Percentiles rank a stretch among this genome's conserved stretches.
phyloP scores from a whole-genome alignment of 495 filamentous ascomycete genomes.

The Hypoxylon crocopeplum region DNA sequence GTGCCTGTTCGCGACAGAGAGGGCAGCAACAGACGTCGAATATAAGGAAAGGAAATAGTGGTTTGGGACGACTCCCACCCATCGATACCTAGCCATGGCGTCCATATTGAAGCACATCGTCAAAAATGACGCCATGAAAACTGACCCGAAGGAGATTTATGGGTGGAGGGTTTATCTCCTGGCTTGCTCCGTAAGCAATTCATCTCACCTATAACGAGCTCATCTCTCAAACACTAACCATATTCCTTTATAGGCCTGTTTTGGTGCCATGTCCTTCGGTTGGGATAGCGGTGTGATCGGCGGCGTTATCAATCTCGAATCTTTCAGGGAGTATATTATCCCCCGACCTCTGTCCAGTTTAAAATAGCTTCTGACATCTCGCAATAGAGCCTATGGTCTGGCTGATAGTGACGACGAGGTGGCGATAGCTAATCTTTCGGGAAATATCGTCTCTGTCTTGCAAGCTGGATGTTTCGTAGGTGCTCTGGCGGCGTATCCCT shows the following conservation, averaged over 20 bases:
- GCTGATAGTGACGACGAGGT: constrained; percentile 29
- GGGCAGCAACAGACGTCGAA: constrained; percentile 2
- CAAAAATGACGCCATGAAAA: constrained; percentile 80
- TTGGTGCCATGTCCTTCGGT: constrained; percentile 77
- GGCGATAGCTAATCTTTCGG: constrained; percentile 46
- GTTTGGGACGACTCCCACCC: constrained; percentile 20
- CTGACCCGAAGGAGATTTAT: constrained; percentile 77
- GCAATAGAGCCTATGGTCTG: constrained; percentile 50
- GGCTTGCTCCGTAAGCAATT: constrained; percentile 66
- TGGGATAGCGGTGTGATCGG: constrained; percentile 72
- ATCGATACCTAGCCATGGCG: constrained; percentile 33
- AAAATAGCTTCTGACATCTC: constrained; percentile 34
- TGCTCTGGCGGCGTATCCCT: constrained; percentile 57
- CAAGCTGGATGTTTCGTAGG: constrained; percentile 71
- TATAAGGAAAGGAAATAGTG: background rate
- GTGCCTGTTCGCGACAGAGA: constrained; percentile 6
- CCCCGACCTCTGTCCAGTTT: constrained; percentile 45
- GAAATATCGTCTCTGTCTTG: constrained; percentile 69
- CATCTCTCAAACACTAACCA: constrained; percentile 1
- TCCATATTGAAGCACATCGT: constrained; percentile 67
- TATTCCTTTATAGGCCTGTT: constrained; percentile 64
- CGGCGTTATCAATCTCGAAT: constrained; percentile 63
- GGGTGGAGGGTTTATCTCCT: constrained; percentile 76
- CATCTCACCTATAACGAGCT: background rate
- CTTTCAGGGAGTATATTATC: constrained; percentile 41